Conservation (phyloP, 2,329 filamentous ascomycete species). For the Fonsecaea pedrosoi region DNA sequence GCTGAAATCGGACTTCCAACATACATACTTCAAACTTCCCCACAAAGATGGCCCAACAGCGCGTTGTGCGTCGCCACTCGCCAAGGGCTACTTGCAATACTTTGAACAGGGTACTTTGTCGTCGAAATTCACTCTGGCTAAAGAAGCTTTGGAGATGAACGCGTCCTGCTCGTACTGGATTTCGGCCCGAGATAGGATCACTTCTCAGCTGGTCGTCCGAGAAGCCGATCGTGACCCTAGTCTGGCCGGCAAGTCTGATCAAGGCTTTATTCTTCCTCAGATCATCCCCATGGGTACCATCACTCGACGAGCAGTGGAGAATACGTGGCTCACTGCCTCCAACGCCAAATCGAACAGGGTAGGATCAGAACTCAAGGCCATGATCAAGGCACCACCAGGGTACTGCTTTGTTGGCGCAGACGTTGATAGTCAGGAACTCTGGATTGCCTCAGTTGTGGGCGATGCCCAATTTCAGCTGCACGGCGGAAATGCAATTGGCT, state of each 20-base stretch:
- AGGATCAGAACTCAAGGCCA: conserved; percentile 94
- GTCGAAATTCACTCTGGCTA: conserved; percentile 87
- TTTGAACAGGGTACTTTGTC: conserved; percentile 89
- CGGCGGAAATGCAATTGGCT: conserved; percentile 94
- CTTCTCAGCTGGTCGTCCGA: conserved; percentile 93
- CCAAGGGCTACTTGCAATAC: conserved; percentile 87
- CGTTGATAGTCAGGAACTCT: conserved; percentile 95
- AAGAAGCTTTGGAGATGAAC: conserved; percentile 97
- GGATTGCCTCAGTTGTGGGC: conserved; percentile 95
- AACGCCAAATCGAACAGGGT: conserved; percentile 97
- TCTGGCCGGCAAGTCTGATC: conserved; percentile 43
- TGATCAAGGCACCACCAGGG: conserved; percentile 89
- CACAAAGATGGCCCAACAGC: conserved; percentile 92
- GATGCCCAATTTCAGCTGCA: conserved; percentile 95
- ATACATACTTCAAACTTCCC: conserved; percentile 88
- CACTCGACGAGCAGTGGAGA: conserved; percentile 91
- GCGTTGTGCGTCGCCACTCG: conserved; percentile 83
- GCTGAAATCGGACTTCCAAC: conserved; percentile 69
- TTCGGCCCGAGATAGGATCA: conserved; percentile 89
- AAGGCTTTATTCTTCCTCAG: conserved; percentile 93
- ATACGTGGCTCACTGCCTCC: conserved; percentile 96
- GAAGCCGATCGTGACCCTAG: conserved; percentile 62
- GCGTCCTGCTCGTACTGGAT: conserved; percentile 99
- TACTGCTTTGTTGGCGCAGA: conserved; percentile 96
- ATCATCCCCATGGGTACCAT: conserved; percentile 98